These are phyloP conservation scores for Catharanthus roseus DNA, from an alignment of 257 asterid species.

Conservation along the genomic window DNA sequence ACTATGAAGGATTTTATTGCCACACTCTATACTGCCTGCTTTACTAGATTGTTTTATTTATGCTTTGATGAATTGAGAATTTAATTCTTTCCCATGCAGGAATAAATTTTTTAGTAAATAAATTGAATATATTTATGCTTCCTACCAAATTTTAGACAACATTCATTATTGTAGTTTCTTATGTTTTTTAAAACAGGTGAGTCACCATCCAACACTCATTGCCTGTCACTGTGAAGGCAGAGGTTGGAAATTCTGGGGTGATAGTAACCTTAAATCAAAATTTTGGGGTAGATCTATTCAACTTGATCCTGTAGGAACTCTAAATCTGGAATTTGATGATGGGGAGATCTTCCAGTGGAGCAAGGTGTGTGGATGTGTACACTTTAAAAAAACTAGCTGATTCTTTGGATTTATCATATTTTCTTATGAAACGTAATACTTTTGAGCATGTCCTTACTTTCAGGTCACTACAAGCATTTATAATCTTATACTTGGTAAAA, in stretches of 20 bases:
- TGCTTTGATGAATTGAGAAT: background rate
- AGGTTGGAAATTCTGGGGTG: constrained; percentile 98
- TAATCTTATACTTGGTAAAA: constrained; percentile 82
- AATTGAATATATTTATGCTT: too few relatives aligned
- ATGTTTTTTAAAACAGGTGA: constrained; percentile 59
- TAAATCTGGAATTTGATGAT: constrained; percentile 77
- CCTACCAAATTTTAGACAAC: too few relatives aligned
- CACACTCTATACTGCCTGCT: background rate
- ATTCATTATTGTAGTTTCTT: background rate
- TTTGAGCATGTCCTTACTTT: constrained; percentile 12
- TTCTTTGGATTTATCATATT: background rate
- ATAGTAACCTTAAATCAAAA: constrained; percentile 82
- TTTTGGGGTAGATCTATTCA: constrained; percentile 98
- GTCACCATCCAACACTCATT: constrained; percentile 96
- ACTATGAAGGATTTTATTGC: background rate
- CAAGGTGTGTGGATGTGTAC: constrained; percentile 47
- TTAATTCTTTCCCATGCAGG: background rate
- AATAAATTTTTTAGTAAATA: too few relatives aligned
- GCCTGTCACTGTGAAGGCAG: constrained; percentile 97
- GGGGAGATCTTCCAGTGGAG: constrained; percentile 95
- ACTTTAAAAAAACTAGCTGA: background rate
- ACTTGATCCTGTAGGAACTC: constrained; percentile 86
- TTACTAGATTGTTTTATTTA: background rate
- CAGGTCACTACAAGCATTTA: constrained; percentile 92
- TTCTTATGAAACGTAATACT: background rate